Evolutionary conservation across 1,284 basidiomycete species (phyloP), one percentile per base, ranked within the genome.

Genomic region (Ceratobasidium sp.): DNA sequence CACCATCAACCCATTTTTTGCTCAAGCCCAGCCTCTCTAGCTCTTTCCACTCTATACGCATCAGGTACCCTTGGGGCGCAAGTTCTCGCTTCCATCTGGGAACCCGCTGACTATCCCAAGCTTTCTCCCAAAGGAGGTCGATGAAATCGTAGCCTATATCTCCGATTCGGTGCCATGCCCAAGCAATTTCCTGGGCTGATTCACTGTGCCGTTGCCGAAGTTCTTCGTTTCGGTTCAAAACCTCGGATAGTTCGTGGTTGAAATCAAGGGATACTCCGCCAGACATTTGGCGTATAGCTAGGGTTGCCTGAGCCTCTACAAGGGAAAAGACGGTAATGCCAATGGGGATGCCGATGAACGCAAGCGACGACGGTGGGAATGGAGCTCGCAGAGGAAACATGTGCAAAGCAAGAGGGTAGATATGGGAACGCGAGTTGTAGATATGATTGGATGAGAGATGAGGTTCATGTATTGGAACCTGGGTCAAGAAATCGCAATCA

Each of bases 251-350:
- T 44, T 75, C 73, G 7, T 61, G 61, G 10, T 54, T 57, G 26
- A 75, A 66, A 23, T 75, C 73, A 10, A 75, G 10, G 23, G 15
- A 7, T 7, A 75, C 48, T 7, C 73, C 61, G 9, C 73, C 73
- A 2, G 48, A 17, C 62, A 75, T 75, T 13, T 65, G 26, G n/a
- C 73, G 46, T 10, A 23, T 62, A n/a, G 50, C 61, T 38, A 75
- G 73, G 26, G 62, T 33, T 38, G 91, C 90, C 83, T 94, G 93
- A 0, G 89, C 90, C 82, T 94, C 92, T 61, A 90, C 86, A 0
- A 93, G 80, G 0, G 92, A 92, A 70, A 94, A 87, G 1, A 93
- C 93, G 0, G 86, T 87, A 23, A 93, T 88, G 40, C 84, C 85
- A 38, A 87, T 83, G 0, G 87, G 87, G 3, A 94, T 87, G 1